These are phyloP conservation scores for Zizania latifolia DNA, from an alignment of 176 grass and related monocot species.

Conservation along the genomic window DNA sequence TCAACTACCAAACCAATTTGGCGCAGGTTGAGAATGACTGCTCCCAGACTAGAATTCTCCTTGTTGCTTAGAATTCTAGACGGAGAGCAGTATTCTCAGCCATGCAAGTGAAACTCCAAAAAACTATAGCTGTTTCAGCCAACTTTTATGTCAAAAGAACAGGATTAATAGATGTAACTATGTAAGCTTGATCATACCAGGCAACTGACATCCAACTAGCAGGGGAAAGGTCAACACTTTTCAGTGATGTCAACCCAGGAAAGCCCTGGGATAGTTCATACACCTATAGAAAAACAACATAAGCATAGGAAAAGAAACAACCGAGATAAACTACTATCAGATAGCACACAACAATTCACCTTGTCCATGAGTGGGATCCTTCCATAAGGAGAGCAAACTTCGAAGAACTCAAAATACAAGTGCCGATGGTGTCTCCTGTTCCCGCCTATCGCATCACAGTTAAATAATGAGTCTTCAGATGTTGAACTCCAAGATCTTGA, in stretches of 20 bases:
- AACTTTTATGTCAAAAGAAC: neutral
- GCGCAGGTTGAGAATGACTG: neutral
- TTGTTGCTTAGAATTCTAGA: no score
- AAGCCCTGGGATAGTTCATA: conserved; percentile 60
- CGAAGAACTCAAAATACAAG: conserved; percentile 77
- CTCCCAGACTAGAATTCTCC: neutral
- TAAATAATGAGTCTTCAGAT: conserved; percentile 46
- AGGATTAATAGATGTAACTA: neutral
- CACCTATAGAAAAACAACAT: conserved; percentile 38
- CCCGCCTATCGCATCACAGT: conserved; percentile 20
- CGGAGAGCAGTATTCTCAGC: no score
- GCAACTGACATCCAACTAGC: conserved; percentile 94
- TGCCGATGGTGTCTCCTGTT: conserved; percentile 42
- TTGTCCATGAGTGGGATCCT: conserved; percentile 77
- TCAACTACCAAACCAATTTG: neutral
- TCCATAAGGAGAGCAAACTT: conserved; percentile 68
- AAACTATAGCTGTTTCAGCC: neutral
- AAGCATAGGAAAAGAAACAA: neutral
- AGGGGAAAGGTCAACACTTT: conserved; percentile 66
- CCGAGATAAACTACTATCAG: neutral
- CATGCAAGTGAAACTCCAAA: neutral
- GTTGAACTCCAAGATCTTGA: conserved; percentile 52
- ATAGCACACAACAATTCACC: conserved; percentile 39
- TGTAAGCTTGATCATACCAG: conserved; percentile 61
- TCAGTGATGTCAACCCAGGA: conserved; percentile 61